These are phyloP conservation scores for Cronartium quercuum DNA, from an alignment of 1,284 basidiomycete species.

Conservation along the genomic window DNA sequence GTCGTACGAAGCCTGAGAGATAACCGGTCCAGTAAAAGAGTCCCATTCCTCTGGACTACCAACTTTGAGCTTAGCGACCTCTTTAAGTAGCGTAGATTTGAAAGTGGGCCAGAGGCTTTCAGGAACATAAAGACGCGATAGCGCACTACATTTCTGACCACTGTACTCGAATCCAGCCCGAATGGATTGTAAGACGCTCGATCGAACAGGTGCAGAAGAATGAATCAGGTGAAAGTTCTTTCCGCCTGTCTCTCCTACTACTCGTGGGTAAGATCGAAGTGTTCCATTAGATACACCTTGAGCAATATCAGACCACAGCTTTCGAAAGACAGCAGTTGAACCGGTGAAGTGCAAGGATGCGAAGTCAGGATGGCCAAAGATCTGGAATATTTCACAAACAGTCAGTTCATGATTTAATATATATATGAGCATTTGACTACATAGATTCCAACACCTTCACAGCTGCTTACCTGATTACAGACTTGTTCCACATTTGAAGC, in stretches of 20 bases:
- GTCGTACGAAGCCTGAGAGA: slow-evolving; percentile 77
- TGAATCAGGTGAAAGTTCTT: slow-evolving; percentile 98
- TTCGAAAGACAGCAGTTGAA: slow-evolving; percentile 79
- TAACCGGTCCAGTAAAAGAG: slow-evolving; percentile 94
- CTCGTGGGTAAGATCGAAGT: slow-evolving; percentile 82
- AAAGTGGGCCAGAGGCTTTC: slow-evolving; percentile 80
- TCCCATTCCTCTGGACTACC: slow-evolving; percentile 70
- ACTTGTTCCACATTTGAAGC: slow-evolving; percentile 40
- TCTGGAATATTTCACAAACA: too few relatives aligned
- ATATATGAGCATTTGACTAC: slow-evolving; percentile 40
- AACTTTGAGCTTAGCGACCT: slow-evolving; percentile 76
- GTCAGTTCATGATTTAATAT: too few relatives aligned
- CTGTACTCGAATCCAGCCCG: slow-evolving; percentile 94
- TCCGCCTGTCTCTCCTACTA: slow-evolving; percentile 77
- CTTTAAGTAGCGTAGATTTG: slow-evolving; percentile 68
- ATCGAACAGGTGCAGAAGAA: slow-evolving; percentile 73
- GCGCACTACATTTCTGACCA: slow-evolving; percentile 93
- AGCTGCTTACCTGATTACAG: slow-evolving; percentile 18
- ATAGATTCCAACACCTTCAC: slow-evolving; percentile 40
- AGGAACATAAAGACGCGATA: slow-evolving; percentile 85
- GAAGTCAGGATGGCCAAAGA: slow-evolving; percentile 67
- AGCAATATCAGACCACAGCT: slow-evolving; percentile 93
- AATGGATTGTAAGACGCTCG: slow-evolving; percentile 81
- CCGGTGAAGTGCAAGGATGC: slow-evolving; percentile 94
- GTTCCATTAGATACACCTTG: slow-evolving; percentile 65